These are phyloP conservation scores for Rhizopogon vinicolor DNA, from an alignment of 768 basidiomycete genomes.

Conservation along the genomic window DNA sequence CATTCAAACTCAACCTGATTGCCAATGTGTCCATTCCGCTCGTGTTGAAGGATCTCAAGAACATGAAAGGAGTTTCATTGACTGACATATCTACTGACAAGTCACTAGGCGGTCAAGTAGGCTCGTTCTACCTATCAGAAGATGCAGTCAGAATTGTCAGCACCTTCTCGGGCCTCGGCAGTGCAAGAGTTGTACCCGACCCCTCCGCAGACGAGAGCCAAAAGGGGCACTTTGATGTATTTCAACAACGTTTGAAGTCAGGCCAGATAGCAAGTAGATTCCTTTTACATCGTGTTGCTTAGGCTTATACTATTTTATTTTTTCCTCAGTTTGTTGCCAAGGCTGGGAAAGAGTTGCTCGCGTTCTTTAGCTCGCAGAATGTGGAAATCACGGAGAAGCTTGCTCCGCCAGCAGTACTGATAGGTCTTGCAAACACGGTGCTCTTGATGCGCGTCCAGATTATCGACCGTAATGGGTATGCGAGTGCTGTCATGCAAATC, in stretches of 20 bases:
- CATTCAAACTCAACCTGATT: constrained; percentile 47
- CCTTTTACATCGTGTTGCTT: neutral
- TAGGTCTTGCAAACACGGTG: constrained; percentile 38
- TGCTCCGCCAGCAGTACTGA: constrained; percentile 41
- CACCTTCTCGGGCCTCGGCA: constrained; percentile 46
- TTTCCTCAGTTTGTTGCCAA: constrained; percentile 52
- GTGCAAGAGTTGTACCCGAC: constrained; percentile 41
- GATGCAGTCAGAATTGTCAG: constrained; percentile 47
- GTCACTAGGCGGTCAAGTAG: constrained; percentile 40
- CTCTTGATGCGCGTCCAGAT: constrained; percentile 56
- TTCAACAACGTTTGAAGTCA: constrained; percentile 43
- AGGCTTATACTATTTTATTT: neutral
- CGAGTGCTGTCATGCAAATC: constrained; percentile 38
- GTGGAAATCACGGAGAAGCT: constrained; percentile 41
- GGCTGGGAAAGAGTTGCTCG: constrained; percentile 47
- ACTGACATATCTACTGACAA: constrained; percentile 35
- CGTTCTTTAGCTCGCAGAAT: constrained; percentile 55
- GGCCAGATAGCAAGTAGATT: constrained; percentile 47
- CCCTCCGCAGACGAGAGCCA: constrained; percentile 37
- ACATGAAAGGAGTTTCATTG: constrained; percentile 27
- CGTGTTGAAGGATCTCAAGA: constrained; percentile 35
- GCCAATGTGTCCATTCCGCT: constrained; percentile 48
- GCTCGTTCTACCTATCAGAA: constrained; percentile 53
- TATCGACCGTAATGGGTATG: constrained; percentile 56
- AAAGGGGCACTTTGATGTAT: constrained; percentile 42